A percentile compares a stretch with the other conserved stretches of the same genome.
Evolutionary conservation across 495 filamentous ascomycete genomes (phyloP).

Genomic region (Neurospora sp.): DNA sequence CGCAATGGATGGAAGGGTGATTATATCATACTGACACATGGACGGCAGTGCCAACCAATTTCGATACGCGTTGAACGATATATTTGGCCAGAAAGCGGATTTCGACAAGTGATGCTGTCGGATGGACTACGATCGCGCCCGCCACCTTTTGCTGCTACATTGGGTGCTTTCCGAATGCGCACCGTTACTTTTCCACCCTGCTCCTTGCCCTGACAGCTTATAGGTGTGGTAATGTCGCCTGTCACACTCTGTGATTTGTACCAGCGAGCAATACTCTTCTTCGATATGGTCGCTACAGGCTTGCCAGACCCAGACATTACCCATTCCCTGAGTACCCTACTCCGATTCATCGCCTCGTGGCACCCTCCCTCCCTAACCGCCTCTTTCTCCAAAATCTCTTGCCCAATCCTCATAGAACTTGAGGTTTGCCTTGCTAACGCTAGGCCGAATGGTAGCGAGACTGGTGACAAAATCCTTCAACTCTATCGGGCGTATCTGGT

Average conservation of each 20-base stretch:
- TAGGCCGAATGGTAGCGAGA: slow-evolving; percentile 76
- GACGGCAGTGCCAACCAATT: not conserved
- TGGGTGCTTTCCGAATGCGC: not conserved
- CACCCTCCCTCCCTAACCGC: slow-evolving; percentile 43
- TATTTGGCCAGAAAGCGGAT: not conserved
- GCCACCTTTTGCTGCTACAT: not conserved
- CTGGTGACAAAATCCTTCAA: slow-evolving; percentile 79
- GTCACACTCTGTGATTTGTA: not conserved
- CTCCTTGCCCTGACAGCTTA: not conserved
- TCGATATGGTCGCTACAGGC: not conserved
- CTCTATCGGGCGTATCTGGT: slow-evolving; percentile 82
- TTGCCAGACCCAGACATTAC: not conserved
- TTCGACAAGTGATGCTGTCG: not conserved
- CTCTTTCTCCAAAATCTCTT: slow-evolving; percentile 81
- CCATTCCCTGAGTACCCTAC: not conserved
- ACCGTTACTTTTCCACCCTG: not conserved
- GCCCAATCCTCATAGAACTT: slow-evolving; percentile 93
- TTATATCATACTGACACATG: not conserved
- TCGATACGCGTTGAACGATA: not conserved
- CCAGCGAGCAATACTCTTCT: not conserved
- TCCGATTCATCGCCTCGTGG: not conserved
- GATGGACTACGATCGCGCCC: not conserved
- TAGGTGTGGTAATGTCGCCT: not conserved
- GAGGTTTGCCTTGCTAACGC: slow-evolving; percentile 76
- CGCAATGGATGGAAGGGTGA: not conserved